A percentile compares a stretch with the other conserved stretches of the same genome.
Conservation (phyloP, 1,139 yeast species). For the Lodderomyces beijingensis region DNA sequence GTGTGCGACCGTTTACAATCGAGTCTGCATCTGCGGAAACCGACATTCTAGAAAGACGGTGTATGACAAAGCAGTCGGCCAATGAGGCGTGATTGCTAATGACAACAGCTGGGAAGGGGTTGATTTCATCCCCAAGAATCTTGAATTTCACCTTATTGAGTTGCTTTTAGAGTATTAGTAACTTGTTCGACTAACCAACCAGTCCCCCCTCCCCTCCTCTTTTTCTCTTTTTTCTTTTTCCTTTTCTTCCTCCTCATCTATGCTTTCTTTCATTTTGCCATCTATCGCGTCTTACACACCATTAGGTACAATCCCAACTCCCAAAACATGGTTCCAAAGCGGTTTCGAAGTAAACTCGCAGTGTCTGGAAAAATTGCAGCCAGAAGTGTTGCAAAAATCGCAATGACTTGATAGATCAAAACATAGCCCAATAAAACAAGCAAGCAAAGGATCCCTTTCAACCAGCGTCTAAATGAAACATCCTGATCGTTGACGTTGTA, state of each 20-base stretch:
- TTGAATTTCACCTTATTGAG: slow-evolving; percentile 33
- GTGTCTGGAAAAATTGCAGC: slow-evolving; percentile 26
- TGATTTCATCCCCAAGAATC: slow-evolving; percentile 41
- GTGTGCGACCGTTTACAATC: no score
- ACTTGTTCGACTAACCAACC: no score
- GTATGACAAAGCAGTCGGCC: slow-evolving; percentile 50
- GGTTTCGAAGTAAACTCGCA: slow-evolving; percentile 20
- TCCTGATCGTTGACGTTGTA: slow-evolving; percentile 13
- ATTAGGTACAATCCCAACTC: slow-evolving; percentile 27
- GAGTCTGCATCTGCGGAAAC: slow-evolving; percentile 5
- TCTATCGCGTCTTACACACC: slow-evolving; percentile 19
- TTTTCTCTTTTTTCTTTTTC: not conserved
- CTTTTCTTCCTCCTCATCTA: not conserved
- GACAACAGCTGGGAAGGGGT: slow-evolving; percentile 43
- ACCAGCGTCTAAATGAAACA: slow-evolving; percentile 10
- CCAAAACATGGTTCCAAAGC: slow-evolving; percentile 31
- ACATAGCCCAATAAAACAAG: slow-evolving; percentile 14
- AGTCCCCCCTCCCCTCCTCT: not conserved
- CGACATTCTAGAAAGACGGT: slow-evolving; percentile 34
- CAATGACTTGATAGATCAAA: slow-evolving; percentile 24
- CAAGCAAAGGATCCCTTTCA: slow-evolving; percentile 18
- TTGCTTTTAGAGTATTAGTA: slow-evolving; percentile 19
- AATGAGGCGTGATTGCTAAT: slow-evolving; percentile 54
- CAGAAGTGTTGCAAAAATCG: slow-evolving; percentile 16
- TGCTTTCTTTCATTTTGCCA: not conserved